phyloP scores from a whole-genome alignment of 2,329 filamentous ascomycete genomes.

The Aureobasidium subglaciale region DNA sequence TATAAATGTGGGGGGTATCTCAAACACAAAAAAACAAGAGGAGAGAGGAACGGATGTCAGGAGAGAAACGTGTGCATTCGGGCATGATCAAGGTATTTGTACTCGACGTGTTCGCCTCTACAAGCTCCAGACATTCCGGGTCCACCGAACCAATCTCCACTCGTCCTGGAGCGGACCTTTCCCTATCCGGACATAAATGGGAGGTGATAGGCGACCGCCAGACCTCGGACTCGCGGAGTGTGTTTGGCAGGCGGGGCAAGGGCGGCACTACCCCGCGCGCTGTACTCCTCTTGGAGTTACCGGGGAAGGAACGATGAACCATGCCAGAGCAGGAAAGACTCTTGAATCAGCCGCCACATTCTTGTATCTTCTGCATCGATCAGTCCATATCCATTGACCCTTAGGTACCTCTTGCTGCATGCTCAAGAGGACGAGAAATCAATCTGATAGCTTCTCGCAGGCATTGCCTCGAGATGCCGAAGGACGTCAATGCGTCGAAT shows the following conservation, averaged over 20 bases:
- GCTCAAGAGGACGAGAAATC: background rate
- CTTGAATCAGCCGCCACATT: background rate
- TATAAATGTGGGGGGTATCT: slow-evolving; percentile 19
- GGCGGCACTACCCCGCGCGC: slow-evolving; percentile 12
- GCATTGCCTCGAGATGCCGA: background rate
- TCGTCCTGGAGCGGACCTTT: slow-evolving; percentile 3
- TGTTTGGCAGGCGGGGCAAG: slow-evolving; percentile 11
- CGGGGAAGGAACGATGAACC: slow-evolving; percentile 1
- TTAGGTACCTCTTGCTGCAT: background rate
- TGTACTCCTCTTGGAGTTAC: background rate
- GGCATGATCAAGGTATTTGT: slow-evolving; percentile 12
- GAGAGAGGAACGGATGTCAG: background rate
- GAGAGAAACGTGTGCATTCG: background rate
- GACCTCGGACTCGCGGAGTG: slow-evolving; percentile 13
- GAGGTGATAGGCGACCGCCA: slow-evolving; percentile 10
- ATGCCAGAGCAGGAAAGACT: background rate
- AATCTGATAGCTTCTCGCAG: background rate
- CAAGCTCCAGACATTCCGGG: slow-evolving; percentile 5
- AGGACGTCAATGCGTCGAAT: background rate
- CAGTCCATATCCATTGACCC: background rate
- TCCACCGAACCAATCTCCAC: slow-evolving; percentile 9
- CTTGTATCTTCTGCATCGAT: background rate
- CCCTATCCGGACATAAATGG: background rate
- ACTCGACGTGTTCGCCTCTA: slow-evolving; percentile 4
- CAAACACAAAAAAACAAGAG: slow-evolving; percentile 15